Evolutionary conservation across 768 basidiomycete genomes (phyloP).

Genomic region (Mycena indigotica): DNA sequence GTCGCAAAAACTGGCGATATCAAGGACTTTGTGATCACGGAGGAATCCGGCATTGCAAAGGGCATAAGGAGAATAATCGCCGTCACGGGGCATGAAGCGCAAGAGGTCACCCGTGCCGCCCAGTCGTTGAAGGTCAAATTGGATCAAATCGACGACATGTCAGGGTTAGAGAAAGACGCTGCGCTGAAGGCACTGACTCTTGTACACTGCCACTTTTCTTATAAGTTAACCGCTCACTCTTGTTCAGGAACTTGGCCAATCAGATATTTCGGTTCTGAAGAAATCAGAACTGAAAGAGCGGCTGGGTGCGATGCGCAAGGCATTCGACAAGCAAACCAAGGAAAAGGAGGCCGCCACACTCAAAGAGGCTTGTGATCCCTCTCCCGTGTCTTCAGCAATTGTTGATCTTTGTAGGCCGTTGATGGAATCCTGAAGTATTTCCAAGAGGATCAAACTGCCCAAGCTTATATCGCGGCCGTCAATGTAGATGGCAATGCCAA

Average conservation of each 20-base stretch:
- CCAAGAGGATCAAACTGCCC: constrained; percentile 68
- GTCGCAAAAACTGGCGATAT: constrained; percentile 97
- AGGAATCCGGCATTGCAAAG: constrained; percentile 97
- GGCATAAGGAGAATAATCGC: constrained; percentile 94
- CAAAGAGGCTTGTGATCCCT: constrained; percentile 64
- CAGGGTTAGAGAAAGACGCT: constrained; percentile 83
- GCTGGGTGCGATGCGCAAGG: constrained; percentile 70
- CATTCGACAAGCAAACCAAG: constrained; percentile 83
- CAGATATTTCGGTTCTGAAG: constrained; percentile 83
- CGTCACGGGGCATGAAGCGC: constrained; percentile 92
- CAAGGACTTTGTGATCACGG: constrained; percentile 92
- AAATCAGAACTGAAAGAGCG: constrained; percentile 82
- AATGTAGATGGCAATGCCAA: constrained; percentile 86
- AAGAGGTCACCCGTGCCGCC: constrained; percentile 73
- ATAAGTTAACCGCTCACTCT: constrained; percentile 3
- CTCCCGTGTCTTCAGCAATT: background rate
- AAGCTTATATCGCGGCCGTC: constrained; percentile 70
- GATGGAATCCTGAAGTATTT: constrained; percentile 76
- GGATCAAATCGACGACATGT: constrained; percentile 57
- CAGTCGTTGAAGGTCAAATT: constrained; percentile 63
- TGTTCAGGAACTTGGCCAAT: constrained; percentile 82
- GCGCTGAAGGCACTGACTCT: constrained; percentile 79
- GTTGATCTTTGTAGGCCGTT: constrained; percentile 51
- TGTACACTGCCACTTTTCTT: constrained; percentile 48
- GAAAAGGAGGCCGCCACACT: constrained; percentile 75